Percentiles rank a stretch among this genome's conserved stretches.
phyloP scores from a whole-genome alignment of 139 green algal genomes.

The Chlorella ohadii region DNA sequence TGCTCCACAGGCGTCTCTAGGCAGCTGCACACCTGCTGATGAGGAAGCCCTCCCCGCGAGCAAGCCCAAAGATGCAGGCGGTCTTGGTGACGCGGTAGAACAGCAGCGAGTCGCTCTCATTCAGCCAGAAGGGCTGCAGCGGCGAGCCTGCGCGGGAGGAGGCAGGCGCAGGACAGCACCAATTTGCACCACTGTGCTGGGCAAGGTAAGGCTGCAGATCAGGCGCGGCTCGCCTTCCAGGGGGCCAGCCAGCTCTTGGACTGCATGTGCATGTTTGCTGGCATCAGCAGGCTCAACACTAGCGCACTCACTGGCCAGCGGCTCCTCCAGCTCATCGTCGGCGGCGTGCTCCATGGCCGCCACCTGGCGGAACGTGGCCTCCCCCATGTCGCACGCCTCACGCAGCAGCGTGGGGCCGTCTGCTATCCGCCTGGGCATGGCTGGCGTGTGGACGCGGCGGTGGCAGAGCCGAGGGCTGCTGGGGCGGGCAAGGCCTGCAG shows the following conservation, averaged over 20 bases:
- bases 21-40: constrained; percentile 6
- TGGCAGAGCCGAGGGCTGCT: background rate
- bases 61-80: background rate
- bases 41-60: background rate
- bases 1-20: too few relatives aligned
- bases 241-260: too few relatives aligned
- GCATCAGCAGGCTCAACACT: too few relatives aligned
- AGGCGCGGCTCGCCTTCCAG: too few relatives aligned
- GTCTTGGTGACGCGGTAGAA: background rate
- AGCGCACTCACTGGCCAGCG: too few relatives aligned
- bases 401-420: background rate
- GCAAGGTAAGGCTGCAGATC: too few relatives aligned
- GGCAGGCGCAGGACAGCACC: too few relatives aligned
- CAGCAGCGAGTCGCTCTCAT: background rate
- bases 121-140: constrained; percentile 7
- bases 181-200: too few relatives aligned
- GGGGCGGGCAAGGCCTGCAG: background rate
- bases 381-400: background rate
- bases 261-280: too few relatives aligned
- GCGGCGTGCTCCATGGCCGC: too few relatives aligned
- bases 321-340: too few relatives aligned
- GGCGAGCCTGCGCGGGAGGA: background rate
- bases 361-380: background rate
- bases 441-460: too few relatives aligned
- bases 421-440: background rate